Percentiles rank a stretch among this genome's conserved stretches.
phyloP scores from a whole-genome alignment of 495 filamentous ascomycete genomes.

The Trichoderma erinaceum region DNA sequence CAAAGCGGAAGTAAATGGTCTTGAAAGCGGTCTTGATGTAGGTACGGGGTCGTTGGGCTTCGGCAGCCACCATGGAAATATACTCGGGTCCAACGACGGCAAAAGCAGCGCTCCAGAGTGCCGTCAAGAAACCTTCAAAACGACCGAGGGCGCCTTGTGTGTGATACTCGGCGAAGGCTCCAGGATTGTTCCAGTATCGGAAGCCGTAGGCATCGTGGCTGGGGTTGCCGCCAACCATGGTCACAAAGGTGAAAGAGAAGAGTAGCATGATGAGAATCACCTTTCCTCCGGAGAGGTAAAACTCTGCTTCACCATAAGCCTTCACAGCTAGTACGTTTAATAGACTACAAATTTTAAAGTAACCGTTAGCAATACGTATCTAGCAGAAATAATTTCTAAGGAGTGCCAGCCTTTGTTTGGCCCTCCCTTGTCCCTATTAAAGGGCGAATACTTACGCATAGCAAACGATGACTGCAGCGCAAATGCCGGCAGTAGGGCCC shows the following conservation, averaged over 20 bases:
- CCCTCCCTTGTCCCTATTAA: background rate
- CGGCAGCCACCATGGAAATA: constrained; percentile 39
- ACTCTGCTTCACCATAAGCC: constrained; percentile 43
- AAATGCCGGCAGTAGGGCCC: constrained; percentile 41
- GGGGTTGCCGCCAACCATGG: constrained; percentile 46
- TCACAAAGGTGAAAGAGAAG: constrained; percentile 45
- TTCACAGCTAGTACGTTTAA: constrained; percentile 41
- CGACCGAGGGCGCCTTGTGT: constrained; percentile 45
- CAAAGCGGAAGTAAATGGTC: constrained; percentile 44
- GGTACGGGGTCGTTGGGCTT: constrained; percentile 34
- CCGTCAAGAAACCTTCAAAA: constrained; percentile 40
- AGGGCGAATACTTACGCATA: constrained; percentile 41
- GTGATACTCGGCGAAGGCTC: constrained; percentile 56
- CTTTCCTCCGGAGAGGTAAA: constrained; percentile 45
- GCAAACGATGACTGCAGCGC: constrained; percentile 48
- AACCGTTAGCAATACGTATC: constrained; percentile 14
- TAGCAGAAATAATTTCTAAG: constrained; percentile 9
- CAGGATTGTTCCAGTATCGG: constrained; percentile 60
- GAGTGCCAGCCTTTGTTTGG: background rate
- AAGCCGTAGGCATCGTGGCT: constrained; percentile 41
- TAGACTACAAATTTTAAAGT: constrained; percentile 27
- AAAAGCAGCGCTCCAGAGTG: constrained; percentile 33
- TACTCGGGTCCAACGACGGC: constrained; percentile 35
- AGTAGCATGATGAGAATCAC: constrained; percentile 40
- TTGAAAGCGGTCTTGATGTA: constrained; percentile 48